Base-by-base conservation (phyloP, 2,329 filamentous ascomycete species). In the Alternaria conjuncta region DNA sequence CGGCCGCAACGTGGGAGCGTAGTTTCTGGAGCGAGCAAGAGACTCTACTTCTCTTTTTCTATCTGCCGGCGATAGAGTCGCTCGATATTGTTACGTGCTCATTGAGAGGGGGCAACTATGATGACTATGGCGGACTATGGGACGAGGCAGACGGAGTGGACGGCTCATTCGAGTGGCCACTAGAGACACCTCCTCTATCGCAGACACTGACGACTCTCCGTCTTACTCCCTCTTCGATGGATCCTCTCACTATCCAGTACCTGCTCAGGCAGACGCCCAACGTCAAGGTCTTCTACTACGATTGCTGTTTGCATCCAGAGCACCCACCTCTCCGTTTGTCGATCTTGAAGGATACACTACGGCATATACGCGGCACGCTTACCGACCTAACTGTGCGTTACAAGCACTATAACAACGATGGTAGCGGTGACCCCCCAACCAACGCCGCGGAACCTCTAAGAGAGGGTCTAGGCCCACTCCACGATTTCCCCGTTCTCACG, bases 261-360 rank as follows among this genome's bases (percentile, higher is more conserved):
- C 8, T 60, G 13, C 57, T 60, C 11, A 32, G 45, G 41, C 57
- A 60, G 21, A 32, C 57, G 12, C 41, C 57, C 5, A 54, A 60
- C 20, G 36, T 60, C 26, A 21, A 21, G 20, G 28, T 50, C 18
- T 47, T 60, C 26, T n/a, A 60, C 4, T 60, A 55, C 25, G 57
- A 60, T 18, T 45, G 49, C 28, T 47, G 25, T 21, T 25, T 47
- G 25, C 32, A 58, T 32, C 30, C 18, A 26, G 26, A 28, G 0
- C 12, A 28, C 25, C 7, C 21, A 12, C 20, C 41, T 18, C 23
- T 55, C 25, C 36, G 36, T 3, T 21, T 60, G 32, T 26, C 41
- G 12, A 18, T 25, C 5, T 20, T 54, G 10, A 46, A 12, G 18
- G 41, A 46, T 3, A 47, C 56, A 20, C 46, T 59, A 9, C 46